Base-by-base conservation (phyloP, 441 rosid genomes). In the Arabidopsis hybrid region DNA sequence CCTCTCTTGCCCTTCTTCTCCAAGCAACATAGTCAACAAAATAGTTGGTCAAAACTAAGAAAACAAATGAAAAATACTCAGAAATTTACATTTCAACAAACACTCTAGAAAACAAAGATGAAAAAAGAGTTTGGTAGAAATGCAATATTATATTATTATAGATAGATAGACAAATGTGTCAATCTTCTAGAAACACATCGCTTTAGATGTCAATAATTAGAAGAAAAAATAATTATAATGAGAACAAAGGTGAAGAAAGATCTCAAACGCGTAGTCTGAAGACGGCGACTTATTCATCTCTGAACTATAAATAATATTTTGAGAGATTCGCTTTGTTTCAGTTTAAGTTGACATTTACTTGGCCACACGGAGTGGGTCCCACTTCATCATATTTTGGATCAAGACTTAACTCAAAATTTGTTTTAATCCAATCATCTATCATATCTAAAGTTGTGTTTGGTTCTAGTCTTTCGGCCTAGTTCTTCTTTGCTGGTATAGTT, bases 281-380 rank as follows among this genome's bases (percentile, higher is more conserved):
- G 74, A 61, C 79, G 69, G 58, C 69, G 79, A 75, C 79, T 68
- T 68, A 67, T 61, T 75, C 73, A 67, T 47, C 50, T 64, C 16
- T 46, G 32, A 56, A 45, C 14, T 35, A 13, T n/a, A 18, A 56
- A 45, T 3, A 9, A 10, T 56, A 64, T 71, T 14, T 18, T 49
- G 39, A 51, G 78, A 66, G 78, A 75, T 75, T 75, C 64, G 73
- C 63, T 60, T 75, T 60, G 64, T 32, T 59, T 59, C 45, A 65
- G 72, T 73, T 73, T 65, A 31, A 49, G 74, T 68, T 75, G 74
- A 68, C 79, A 61, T 60, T 67, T 67, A 67, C 36, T 21, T 60
- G 42, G 56, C 31, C 61, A 6, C 36, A 66, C 14, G 3, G 2
- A 12, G 9, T 74, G 38, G 18, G 16, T 45, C 50, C 50, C 50